Base-by-base conservation (phyloP, 495 filamentous ascomycete genomes). In the Terfezia boudieri region DNA sequence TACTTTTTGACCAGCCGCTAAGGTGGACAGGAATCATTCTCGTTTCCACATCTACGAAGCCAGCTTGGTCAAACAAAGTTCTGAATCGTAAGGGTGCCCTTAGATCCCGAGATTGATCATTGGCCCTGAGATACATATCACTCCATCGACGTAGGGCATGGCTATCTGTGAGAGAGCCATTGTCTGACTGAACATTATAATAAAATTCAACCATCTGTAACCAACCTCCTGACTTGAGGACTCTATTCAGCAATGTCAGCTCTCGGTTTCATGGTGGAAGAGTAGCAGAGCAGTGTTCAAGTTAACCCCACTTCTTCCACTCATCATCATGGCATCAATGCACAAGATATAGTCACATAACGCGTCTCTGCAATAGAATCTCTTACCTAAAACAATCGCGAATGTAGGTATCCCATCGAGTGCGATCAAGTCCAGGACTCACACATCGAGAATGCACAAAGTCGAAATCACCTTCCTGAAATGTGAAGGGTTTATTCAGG, bases 161-260 rank as follows among this genome's bases (percentile, higher is more conserved):
- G 53, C 74, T 67, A 12, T 79, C 73, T 11, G 76, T 82, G 57
- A 95, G 73, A 8, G 77, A 80, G 26, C 90, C 90, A 59, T 86
- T 94, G 60, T 93, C 82, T 2, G 86, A 94, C 64, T 95, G 89
- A 35, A 84, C 78, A 58, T 84, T 87, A 67, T 79, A 82, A 61
- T 93, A 87, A 57, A 86, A 75, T 64, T 98, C 90, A 26, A 83
- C 75, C 75, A 95, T 81, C 64, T 98, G 90, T 52, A 86, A 74
- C 88, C 88, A 95, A 16, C 90, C 86, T 23, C 82, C 77, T 37
- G 74, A 76, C 57, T 74, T 82, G 51, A 80, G 61, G 5, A 82
- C 71, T 56, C 75, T 76, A 46, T 46, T 46, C 17, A 32, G 26
- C 26, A 32, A 32, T 32, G 26, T 32, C 26, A 32, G 26, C 26